Evolutionary conservation across 2,329 filamentous ascomycete species (phyloP).

Genomic region (Monilinia fructigena): DNA sequence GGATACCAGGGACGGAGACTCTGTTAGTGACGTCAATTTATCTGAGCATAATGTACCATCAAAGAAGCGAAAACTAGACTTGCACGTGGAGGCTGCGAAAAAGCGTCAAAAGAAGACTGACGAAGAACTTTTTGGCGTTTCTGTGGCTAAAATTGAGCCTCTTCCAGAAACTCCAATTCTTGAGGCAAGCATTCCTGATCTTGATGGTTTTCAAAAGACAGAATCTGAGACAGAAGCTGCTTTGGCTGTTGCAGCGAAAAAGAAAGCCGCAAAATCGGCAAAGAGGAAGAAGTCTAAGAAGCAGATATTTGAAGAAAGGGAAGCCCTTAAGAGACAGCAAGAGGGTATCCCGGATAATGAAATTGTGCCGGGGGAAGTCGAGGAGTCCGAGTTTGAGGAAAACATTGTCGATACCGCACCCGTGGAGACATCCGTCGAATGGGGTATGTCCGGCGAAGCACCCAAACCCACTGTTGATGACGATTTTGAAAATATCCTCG

Average conservation of each 20-base stretch:
- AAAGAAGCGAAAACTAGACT: constrained; percentile 73
- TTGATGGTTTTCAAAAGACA: constrained; percentile 51
- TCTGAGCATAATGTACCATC: constrained; percentile 53
- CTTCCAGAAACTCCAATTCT: constrained; percentile 43
- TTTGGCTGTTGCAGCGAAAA: constrained; percentile 48
- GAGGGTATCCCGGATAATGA: constrained; percentile 47
- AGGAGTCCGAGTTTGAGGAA: constrained; percentile 38
- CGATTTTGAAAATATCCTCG: constrained; percentile 60
- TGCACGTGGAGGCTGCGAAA: constrained; percentile 65
- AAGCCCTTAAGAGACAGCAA: constrained; percentile 57
- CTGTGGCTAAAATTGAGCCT: constrained; percentile 53
- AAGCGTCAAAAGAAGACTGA: constrained; percentile 81
- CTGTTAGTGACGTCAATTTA: constrained; percentile 71
- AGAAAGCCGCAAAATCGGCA: constrained; percentile 55
- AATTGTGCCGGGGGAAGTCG: constrained; percentile 41
- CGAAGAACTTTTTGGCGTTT: constrained; percentile 72
- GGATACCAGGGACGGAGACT: constrained; percentile 58
- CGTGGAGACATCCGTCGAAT: constrained; percentile 50
- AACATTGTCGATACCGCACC: constrained; percentile 42
- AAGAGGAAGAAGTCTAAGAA: constrained; percentile 76
- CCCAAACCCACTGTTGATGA: constrained; percentile 66
- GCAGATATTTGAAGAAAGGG: constrained; percentile 67
- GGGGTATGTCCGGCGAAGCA: constrained; percentile 57
- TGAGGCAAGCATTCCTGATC: constrained; percentile 50
- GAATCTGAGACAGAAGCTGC: constrained; percentile 49